phyloP scores from a whole-genome alignment of 2,329 filamentous ascomycete genomes.

The Apiospora aurea region DNA sequence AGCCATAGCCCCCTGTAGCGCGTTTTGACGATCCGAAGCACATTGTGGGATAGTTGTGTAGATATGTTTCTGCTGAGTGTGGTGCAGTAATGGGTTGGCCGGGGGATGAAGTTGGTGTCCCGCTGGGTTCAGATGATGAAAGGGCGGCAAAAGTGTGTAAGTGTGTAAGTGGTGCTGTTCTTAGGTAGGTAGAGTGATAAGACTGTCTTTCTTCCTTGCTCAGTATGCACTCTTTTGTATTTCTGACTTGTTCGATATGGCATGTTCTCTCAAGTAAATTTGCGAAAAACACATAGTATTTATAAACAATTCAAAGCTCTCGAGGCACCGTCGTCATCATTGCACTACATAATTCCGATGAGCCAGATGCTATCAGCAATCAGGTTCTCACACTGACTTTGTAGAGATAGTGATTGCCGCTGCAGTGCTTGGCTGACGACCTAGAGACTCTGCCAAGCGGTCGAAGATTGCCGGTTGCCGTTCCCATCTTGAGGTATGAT shows the following conservation, averaged over 20 bases:
- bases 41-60: not conserved
- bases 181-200: not conserved
- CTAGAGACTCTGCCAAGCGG: not conserved
- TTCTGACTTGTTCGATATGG: not conserved
- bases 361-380: not conserved
- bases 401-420: not conserved
- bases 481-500: not conserved
- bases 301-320: not conserved
- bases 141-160: not conserved
- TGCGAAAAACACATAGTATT: not conserved
- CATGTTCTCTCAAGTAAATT: not conserved
- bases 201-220: not conserved
- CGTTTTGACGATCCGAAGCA: not conserved
- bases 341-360: not conserved
- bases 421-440: not conserved
- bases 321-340: not conserved
- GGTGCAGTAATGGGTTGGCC: not conserved
- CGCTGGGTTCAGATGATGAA: too few species aligned
- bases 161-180: not conserved
- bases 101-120: not conserved
- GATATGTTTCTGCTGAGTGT: too few species aligned
- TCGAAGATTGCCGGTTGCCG: not conserved
- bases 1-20: not conserved
- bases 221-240: not conserved
- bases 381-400: not conserved